Base-by-base conservation (phyloP, 1,284 basidiomycete genomes). In the Leucoagaricus sp. region DNA sequence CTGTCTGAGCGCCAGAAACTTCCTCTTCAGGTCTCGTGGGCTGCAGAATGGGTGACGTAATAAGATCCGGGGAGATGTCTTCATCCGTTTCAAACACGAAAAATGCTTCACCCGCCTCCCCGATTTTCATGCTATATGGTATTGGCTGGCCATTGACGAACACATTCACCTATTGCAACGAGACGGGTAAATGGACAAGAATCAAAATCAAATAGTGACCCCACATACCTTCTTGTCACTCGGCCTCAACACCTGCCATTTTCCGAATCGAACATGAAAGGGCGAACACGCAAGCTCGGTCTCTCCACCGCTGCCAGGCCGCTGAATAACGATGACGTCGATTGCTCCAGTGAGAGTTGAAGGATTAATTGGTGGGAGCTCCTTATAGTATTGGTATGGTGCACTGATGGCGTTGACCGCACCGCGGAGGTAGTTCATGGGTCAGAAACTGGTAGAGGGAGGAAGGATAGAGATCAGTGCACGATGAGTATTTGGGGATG, bases 111-210 rank as follows among this genome's bases (percentile, higher is more conserved):
- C 97, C 97, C 1, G 96, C 93, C 60, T 99, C 96, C 42, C 95
- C 94, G 63, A 99, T 96, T 79, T 99, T 99, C 97, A 99, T 99
- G 68, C 83, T 85, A 70, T 94, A 99, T 1, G 96, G 96, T 51
- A 94, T 87, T 9, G 83, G 81, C 58, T 82, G 79, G 34, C 89
- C 90, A 71, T 94, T 94, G 66, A 96, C 84, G 51, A 84, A 83
- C 28, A 96, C 83, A 60, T 87, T 91, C 57, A 96, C 94, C 89
- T 91, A 65, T 21, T 2, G 23, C 8, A 15, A 31, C 19, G 9
- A 8, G 17, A 15, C 9, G 0, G 17, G 41, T 19, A 26, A 28
- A 10, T 29, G 9, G 31, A 23, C 21, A 29, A 49, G 53, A 49
- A 38, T 4, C 2, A 31, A 44, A 29, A 38, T 8, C 55, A 38